Conservation (phyloP, 768 basidiomycete species). For the Trametes cinnabarina region DNA sequence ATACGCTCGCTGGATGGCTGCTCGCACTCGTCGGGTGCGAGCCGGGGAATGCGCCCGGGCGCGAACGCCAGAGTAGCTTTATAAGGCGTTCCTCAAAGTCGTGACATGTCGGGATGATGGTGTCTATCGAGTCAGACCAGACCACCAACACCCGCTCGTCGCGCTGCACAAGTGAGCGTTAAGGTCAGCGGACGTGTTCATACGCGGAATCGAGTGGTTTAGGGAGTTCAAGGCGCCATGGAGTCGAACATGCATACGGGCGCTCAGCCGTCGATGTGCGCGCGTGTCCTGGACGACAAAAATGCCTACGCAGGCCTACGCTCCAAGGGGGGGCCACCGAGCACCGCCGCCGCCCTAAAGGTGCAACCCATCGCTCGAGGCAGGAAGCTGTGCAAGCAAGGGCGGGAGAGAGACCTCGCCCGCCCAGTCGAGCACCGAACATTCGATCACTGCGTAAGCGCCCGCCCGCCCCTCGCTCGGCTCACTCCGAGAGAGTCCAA, state of each 20-base stretch:
- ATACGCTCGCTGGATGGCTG: constrained; percentile 22
- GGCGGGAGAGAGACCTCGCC: not conserved
- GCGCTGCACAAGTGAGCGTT: constrained; percentile 41
- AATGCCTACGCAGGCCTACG: not conserved
- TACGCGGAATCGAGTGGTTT: not conserved
- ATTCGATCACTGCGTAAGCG: not conserved
- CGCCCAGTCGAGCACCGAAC: not conserved
- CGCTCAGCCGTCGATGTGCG: no score
- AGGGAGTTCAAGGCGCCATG: not conserved
- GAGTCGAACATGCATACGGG: not conserved
- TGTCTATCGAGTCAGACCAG: constrained; percentile 80
- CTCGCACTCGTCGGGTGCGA: constrained; percentile 29
- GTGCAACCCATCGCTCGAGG: not conserved
- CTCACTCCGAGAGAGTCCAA: no score
- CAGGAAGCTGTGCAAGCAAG: not conserved
- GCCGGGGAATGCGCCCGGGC: constrained; percentile 29
- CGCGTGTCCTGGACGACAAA: not conserved
- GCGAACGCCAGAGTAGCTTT: constrained; percentile 51
- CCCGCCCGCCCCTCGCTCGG: not conserved
- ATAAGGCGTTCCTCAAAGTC: constrained; percentile 61
- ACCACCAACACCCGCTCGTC: constrained; percentile 83
- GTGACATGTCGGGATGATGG: constrained; percentile 56
- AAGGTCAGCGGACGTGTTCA: not conserved
- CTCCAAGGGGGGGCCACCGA: not conserved
- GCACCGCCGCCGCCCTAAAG: not conserved